phyloP scores from a whole-genome alignment of 306 rosid genomes.

The Pueraria montana region DNA sequence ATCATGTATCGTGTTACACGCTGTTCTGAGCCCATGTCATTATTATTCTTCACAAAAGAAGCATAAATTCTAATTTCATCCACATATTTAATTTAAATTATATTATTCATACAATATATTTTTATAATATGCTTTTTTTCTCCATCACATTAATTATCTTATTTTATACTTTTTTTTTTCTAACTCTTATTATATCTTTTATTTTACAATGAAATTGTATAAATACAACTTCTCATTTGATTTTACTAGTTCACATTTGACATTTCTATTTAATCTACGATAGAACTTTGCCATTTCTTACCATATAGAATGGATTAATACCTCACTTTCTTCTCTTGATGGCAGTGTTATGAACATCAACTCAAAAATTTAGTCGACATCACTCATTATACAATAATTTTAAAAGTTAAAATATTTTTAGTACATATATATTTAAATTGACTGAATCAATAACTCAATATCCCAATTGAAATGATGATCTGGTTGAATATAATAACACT shows the following conservation, averaged over 20 bases:
- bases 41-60: not conserved
- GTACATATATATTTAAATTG: too few relatives aligned
- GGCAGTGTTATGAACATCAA: not conserved
- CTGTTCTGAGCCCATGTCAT: constrained; percentile 4
- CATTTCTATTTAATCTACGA: not conserved
- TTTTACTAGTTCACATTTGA: not conserved
- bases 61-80: not conserved
- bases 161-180: too few relatives aligned
- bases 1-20: constrained; percentile 18
- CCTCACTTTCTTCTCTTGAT: not conserved
- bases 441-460: not conserved
- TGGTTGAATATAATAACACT: not conserved
- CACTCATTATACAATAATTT: too few relatives aligned
- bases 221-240: not conserved
- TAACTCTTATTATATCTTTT: not conserved
- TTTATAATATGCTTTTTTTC: too few relatives aligned
- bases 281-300: not conserved
- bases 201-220: too few relatives aligned
- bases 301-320: not conserved
- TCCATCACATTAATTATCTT: not conserved
- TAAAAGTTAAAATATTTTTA: not conserved
- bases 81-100: not conserved
- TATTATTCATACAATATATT: not conserved
- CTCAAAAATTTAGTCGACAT: too few relatives aligned
- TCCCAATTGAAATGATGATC: not conserved